Conservation (phyloP, 1,284 basidiomycete genomes). For the Melampsora abietis-canadensis region DNA sequence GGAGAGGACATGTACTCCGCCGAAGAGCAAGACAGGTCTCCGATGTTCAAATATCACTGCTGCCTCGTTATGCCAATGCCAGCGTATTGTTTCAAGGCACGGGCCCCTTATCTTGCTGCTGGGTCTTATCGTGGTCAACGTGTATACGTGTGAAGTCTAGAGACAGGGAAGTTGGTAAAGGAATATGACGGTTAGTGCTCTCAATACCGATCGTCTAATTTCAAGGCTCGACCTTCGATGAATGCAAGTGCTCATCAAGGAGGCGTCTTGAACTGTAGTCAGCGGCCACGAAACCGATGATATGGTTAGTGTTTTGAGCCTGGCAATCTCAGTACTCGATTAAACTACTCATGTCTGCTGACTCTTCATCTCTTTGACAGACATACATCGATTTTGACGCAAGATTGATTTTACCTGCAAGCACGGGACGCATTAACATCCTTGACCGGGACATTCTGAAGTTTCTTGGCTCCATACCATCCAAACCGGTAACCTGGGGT, state of each 20-base stretch:
- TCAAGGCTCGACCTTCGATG: no score
- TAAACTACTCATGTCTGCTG: no score
- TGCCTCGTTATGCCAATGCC: neutral
- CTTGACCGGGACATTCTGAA: neutral
- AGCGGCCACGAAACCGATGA: neutral
- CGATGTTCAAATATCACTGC: neutral
- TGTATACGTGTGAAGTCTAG: neutral
- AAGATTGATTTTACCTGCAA: neutral
- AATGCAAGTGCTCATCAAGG: no score
- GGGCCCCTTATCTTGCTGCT: neutral
- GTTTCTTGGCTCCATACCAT: neutral
- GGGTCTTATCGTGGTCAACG: neutral
- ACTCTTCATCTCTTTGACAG: neutral
- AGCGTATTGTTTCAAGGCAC: neutral
- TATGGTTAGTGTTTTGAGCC: neutral
- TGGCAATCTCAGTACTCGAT: no score
- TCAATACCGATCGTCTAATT: no score
- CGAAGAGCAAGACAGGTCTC: neutral
- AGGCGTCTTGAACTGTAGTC: no score
- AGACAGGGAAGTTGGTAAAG: neutral
- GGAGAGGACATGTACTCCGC: neutral
- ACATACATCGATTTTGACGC: constrained; percentile 1
- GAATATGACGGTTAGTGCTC: neutral
- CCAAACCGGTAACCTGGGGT: neutral
- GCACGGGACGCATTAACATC: neutral